Percentiles rank a stretch among this genome's conserved stretches.
phyloP scores from a whole-genome alignment of 345 rosid species.

The Firmiana major region DNA sequence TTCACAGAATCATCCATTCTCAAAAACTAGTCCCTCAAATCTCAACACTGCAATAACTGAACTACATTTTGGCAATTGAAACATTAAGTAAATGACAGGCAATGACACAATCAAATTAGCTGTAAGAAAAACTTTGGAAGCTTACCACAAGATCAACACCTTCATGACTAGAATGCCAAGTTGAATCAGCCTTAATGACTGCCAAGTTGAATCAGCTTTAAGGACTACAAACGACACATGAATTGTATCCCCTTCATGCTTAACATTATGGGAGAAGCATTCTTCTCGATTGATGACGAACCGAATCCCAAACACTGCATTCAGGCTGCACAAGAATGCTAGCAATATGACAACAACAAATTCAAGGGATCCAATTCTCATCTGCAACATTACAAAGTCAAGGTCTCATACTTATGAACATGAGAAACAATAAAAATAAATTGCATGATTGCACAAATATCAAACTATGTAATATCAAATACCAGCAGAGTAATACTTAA shows the following conservation, averaged over 20 bases:
- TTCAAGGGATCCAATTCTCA: constrained; percentile 29
- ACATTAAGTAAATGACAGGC: not conserved
- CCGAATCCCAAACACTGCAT: constrained; percentile 44
- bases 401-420: not conserved
- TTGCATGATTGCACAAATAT: too few species aligned
- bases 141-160: constrained; percentile 70
- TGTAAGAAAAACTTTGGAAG: not conserved
- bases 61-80: not conserved
- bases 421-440: too few species aligned
- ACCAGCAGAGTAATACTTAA: not conserved
- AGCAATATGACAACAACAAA: constrained; percentile 24
- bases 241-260: constrained; percentile 55
- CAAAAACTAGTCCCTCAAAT: not conserved
- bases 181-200: constrained; percentile 46
- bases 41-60: not conserved
- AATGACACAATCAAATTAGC: not conserved
- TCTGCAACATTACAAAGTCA: constrained; percentile 24
- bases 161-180: constrained; percentile 52
- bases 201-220: too few species aligned
- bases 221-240: constrained; percentile 65
- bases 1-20: not conserved
- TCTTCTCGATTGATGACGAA: constrained; percentile 62
- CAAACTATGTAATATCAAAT: not conserved
- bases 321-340: constrained; percentile 29
- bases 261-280: constrained; percentile 59